Percentiles rank a stretch among this genome's conserved stretches.
Conservation (phyloP, 2,329 filamentous ascomycete genomes). For the Pseudonectria buxi region DNA sequence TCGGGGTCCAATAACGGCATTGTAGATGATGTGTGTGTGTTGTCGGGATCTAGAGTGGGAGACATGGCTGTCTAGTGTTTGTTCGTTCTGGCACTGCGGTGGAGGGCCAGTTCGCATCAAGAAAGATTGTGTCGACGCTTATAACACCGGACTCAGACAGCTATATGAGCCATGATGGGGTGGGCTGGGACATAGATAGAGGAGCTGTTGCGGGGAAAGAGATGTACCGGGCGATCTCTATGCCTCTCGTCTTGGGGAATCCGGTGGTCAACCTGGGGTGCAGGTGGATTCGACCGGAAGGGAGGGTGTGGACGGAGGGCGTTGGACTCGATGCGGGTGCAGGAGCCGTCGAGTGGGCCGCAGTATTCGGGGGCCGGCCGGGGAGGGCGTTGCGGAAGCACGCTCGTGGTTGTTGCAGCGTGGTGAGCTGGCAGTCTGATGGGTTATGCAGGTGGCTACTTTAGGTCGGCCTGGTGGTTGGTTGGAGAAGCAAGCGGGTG, state of each 20-base stretch:
- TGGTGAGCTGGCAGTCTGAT: constrained; percentile 25
- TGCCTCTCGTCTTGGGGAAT: constrained; percentile 8
- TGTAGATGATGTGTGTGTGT: constrained; percentile 15
- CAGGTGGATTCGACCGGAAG: constrained; percentile 14
- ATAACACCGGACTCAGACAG: constrained; percentile 25
- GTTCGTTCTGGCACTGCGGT: constrained; percentile 17
- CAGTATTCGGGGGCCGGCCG: constrained; percentile 10
- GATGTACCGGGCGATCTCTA: constrained; percentile 20
- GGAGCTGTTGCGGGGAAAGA: constrained; percentile 19
- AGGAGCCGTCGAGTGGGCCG: constrained; percentile 19
- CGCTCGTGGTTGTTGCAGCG: constrained; percentile 21
- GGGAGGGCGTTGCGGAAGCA: constrained; percentile 14
- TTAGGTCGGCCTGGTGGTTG: constrained; percentile 21
- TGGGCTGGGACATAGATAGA: constrained; percentile 20
- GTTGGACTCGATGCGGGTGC: constrained; percentile 21
- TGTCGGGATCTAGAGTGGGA: constrained; percentile 18
- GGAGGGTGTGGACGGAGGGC: constrained; percentile 10
- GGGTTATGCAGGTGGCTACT: constrained; percentile 29
- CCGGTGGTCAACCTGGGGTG: constrained; percentile 19
- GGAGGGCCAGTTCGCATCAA: constrained; percentile 18
- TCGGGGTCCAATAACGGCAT: constrained; percentile 23
- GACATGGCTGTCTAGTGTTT: constrained; percentile 18
- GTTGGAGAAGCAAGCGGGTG: constrained; percentile 16
- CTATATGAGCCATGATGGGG: constrained; percentile 30
- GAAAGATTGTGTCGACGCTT: constrained; percentile 31